Conservation (phyloP, 2,329 filamentous ascomycete species). For the Nemania diffusa region DNA sequence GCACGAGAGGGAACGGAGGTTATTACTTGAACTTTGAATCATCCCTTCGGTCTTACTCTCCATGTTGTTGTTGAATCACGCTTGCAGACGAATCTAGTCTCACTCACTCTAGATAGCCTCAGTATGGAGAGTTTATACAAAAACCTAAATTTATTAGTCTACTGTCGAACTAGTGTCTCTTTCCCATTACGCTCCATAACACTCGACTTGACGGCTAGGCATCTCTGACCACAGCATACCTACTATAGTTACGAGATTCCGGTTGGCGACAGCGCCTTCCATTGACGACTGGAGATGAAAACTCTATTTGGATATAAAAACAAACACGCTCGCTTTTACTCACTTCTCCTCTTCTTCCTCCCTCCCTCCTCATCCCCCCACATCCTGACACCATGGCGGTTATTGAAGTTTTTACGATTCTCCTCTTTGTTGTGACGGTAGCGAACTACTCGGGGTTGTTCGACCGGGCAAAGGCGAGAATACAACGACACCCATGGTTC, state of each 20-base stretch:
- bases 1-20: background rate
- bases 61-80: background rate
- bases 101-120: too few relatives aligned
- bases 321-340: background rate
- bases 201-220: too few relatives aligned
- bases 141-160: background rate
- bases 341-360: background rate
- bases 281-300: background rate
- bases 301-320: background rate
- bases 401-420: background rate
- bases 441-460: background rate
- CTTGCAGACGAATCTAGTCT: background rate
- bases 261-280: background rate
- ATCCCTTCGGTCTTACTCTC: background rate
- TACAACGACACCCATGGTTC: background rate
- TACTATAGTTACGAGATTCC: too few relatives aligned
- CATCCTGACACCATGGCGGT: background rate
- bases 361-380: background rate
- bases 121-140: too few relatives aligned
- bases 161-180: background rate
- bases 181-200: background rate
- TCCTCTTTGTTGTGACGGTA: background rate
- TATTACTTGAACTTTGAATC: conserved; percentile 52
- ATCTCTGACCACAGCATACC: too few relatives aligned
- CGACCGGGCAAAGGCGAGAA: background rate